Conservation (phyloP, 768 basidiomycete genomes). For the Boletus vinaceobasis region DNA sequence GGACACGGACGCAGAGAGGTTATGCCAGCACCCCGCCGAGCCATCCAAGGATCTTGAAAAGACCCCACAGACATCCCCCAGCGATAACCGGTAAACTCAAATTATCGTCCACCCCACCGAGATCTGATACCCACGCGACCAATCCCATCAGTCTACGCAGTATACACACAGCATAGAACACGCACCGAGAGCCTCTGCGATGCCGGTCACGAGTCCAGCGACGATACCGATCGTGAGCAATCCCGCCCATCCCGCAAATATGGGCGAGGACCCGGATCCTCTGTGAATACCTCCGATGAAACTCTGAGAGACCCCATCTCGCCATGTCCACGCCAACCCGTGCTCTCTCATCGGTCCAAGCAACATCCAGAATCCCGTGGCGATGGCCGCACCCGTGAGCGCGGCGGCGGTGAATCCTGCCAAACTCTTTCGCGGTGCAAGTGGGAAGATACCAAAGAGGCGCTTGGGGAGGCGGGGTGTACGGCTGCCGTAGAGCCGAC, state of each 20-base stretch:
- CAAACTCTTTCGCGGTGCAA: constrained; percentile 79
- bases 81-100: constrained; percentile 85
- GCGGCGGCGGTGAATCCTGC: constrained; percentile 82
- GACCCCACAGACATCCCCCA: constrained; percentile 65
- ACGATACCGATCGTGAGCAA: constrained; percentile 55
- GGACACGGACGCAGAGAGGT: background rate
- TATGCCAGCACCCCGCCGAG: constrained; percentile 25
- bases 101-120: constrained; percentile 86
- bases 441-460: constrained; percentile 49
- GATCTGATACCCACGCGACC: constrained; percentile 44
- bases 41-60: constrained; percentile 42
- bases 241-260: constrained; percentile 38
- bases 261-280: constrained; percentile 1
- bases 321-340: constrained; percentile 57
- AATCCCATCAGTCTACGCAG: background rate
- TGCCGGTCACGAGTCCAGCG: constrained; percentile 75
- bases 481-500: constrained; percentile 73
- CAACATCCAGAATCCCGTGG: constrained; percentile 68
- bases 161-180: constrained; percentile 14
- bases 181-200: constrained; percentile 88
- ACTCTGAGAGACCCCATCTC: constrained; percentile 41
- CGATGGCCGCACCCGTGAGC: constrained; percentile 65
- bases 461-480: constrained; percentile 60
- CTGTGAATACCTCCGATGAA: constrained; percentile 9
- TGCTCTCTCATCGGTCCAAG: constrained; percentile 46